A percentile compares a stretch with the other conserved stretches of the same genome.
Conservation (phyloP, 2,329 filamentous ascomycete species). For the Pestalotiopsis sp. region DNA sequence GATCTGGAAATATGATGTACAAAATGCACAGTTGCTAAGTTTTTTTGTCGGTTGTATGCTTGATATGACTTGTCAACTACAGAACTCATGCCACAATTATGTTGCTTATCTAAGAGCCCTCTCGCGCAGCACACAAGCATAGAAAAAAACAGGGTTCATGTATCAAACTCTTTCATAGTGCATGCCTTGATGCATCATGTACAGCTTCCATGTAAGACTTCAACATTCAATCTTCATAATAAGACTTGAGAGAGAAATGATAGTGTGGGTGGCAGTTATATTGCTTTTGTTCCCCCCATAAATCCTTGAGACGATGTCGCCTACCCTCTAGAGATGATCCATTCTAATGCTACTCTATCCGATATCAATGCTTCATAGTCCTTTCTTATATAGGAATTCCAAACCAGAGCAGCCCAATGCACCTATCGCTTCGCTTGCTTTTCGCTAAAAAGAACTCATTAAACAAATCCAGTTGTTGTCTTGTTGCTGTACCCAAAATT, state of each 20-base stretch:
- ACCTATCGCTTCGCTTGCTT: slow-evolving; percentile 12
- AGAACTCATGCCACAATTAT: no score
- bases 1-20: background rate
- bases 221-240: background rate
- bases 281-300: background rate
- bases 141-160: no score
- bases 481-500: background rate
- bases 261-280: background rate
- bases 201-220: background rate
- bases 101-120: no score
- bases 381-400: background rate
- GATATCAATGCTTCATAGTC: slow-evolving; percentile 6
- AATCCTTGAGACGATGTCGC: background rate
- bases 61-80: no score
- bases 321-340: background rate
- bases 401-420: slow-evolving; percentile 5
- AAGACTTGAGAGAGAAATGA: background rate
- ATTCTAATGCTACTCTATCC: slow-evolving; percentile 2
- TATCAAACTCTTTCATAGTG: no score
- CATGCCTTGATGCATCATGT: background rate
- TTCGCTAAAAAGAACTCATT: background rate
- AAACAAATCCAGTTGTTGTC: background rate
- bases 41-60: no score
- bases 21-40: no score
- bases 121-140: no score